Conservation (phyloP, 495 filamentous ascomycete species). For the Glarea lozoyensis region DNA sequence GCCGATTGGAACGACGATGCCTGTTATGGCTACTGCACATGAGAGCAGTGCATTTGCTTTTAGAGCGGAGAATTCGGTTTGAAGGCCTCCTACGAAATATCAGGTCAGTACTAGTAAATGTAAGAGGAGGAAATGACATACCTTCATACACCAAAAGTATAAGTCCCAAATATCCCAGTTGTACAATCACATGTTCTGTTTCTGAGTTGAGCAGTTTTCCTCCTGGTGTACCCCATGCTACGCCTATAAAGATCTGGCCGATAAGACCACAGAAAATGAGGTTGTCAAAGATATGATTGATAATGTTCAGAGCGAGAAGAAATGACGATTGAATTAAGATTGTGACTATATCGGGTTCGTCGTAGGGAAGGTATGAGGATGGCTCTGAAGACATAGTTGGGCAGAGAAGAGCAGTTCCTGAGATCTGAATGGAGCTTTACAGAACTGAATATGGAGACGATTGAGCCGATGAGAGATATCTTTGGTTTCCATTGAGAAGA, state of each 20-base stretch:
- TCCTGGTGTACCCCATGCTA: slow-evolving; percentile 56
- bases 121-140: slow-evolving; percentile 15
- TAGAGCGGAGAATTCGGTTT: slow-evolving; percentile 50
- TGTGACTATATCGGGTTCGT: slow-evolving; percentile 46
- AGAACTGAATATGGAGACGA: no score
- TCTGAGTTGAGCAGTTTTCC: slow-evolving; percentile 37
- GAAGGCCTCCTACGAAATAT: slow-evolving; percentile 45
- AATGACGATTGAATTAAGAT: slow-evolving; percentile 58
- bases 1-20: slow-evolving; percentile 55
- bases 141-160: slow-evolving; percentile 67
- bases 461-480: no score
- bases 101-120: neutral
- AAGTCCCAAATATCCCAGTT: slow-evolving; percentile 70
- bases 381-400: neutral
- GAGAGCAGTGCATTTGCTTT: slow-evolving; percentile 53
- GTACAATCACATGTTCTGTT: slow-evolving; percentile 45
- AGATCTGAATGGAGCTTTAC: no score
- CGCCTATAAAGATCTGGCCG: slow-evolving; percentile 66
- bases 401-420: no score
- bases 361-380: slow-evolving; percentile 35
- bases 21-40: slow-evolving; percentile 50
- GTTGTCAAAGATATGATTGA: slow-evolving; percentile 48
- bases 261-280: slow-evolving; percentile 61
- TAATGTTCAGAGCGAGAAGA: slow-evolving; percentile 53
- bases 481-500: no score